Conservation (phyloP, 1,284 basidiomycete genomes). For the Filobasidium uniguttulatum region DNA sequence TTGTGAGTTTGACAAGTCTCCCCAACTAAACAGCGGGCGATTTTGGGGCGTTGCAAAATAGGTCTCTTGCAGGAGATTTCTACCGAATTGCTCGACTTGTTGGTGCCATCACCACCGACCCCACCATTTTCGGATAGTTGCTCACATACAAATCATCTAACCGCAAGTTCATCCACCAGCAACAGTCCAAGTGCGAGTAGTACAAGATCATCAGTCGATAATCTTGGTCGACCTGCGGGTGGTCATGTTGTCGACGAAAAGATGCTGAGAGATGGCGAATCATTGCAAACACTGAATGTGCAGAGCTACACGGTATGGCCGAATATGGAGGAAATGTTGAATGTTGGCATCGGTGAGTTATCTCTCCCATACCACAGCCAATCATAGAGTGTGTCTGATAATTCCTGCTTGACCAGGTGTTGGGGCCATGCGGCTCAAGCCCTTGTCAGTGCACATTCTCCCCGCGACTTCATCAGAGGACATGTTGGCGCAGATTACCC, state of each 20-base stretch:
- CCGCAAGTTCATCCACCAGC: no score
- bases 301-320: conserved; percentile 1
- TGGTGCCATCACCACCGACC: background rate
- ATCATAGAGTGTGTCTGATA: background rate
- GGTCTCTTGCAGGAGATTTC: background rate
- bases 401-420: background rate
- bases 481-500: background rate
- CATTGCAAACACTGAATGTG: no score
- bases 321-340: background rate
- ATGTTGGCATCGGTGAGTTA: background rate
- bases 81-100: background rate
- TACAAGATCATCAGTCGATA: background rate
- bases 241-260: background rate
- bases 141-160: background rate
- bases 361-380: background rate
- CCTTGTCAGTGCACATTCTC: background rate
- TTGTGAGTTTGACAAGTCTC: no score
- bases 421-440: background rate
- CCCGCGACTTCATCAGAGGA: background rate
- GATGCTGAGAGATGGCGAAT: background rate
- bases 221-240: background rate
- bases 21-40: no score
- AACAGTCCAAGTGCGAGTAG: no score
- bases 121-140: background rate
- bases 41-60: no score